Base-by-base conservation (phyloP, 1,284 basidiomycete genomes). In the Fomitopsis betulina region DNA sequence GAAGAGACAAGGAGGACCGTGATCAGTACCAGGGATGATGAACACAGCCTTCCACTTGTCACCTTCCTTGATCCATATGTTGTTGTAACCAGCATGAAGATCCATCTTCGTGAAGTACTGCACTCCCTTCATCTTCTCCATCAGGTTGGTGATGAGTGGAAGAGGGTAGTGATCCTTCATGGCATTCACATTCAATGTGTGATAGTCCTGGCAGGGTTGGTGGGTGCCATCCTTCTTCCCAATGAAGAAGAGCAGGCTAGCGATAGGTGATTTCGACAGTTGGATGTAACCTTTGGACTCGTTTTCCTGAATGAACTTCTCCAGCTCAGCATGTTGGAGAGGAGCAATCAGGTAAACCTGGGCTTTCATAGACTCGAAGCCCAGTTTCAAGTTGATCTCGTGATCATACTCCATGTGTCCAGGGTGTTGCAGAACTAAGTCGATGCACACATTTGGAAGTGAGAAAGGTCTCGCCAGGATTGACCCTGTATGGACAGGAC, bases 191-290 rank as follows among this genome's bases (percentile, higher is more conserved):
- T 33, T 33, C 12, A 33, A 33, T 12, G 12, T 33, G 12, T 12
- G 32, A 35, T 68, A 78, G 54, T 79, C 63, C 54, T 65, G 60
- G 19, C 62, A 17, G 66, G 66, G 62, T 1, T 72, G 63, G 0
- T 75, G 61, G 0, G 61, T 54, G 5, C 73, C 71, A 58, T 77
- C 75, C 61, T 77, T 76, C 66, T 79, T 79, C 45, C 69, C 69
- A 30, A 76, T 69, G 56, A 77, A 78, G 23, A 79, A 68, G 52
- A 76, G 66, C 0, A 74, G 72, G 0, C 73, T 58, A 0, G 58
- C 69, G 45, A 65, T 64, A 0, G 67, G 65, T 3, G 69, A 68
- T 23, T 66, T 70, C 0, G 71, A 71, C 6, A 54, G 59, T 0
- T 58, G 47, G 25, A 71, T 72, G 5, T 51, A 65, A 59, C 2